Base-by-base conservation (phyloP, 371 early-diverging fungal species). In the Rhizomucor pusillus region DNA sequence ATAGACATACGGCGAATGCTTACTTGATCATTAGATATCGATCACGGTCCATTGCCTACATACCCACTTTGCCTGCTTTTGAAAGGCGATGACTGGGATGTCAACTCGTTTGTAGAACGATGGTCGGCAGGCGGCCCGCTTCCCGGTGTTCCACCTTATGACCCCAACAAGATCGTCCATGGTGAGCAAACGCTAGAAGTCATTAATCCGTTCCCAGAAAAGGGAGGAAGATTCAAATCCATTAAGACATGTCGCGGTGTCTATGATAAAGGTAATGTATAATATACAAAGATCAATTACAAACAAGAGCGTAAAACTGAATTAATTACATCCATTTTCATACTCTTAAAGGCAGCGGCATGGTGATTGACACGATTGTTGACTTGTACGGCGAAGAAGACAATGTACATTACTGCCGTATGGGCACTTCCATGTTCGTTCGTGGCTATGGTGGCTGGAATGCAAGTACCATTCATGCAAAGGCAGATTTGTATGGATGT, bases 131-230 rank as follows among this genome's bases (percentile, higher is more conserved):
- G 68, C 12, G 75, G 73, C 3, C 54, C 57, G n/a, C 49, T 75
- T 16, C 80, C 83, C 20, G 87, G 87, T 20, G 57, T 89, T 41
- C 89, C 89, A n/a, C 63, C 68, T 24, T 81, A 77, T 56, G 84
- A 90, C 51, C 77, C 80, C 37, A 84, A 82, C 69, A 71, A 71
- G 25, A 77, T 90, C 25, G 84, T 90, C 1, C 88, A 90, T 48
- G 90, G 90, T 33, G 90, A 90, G 55, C 88, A 87, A 55, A 66
- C 69, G n/a, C 57, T 82, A 39, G 84, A 88, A 54, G 61, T 85
- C 25, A 50, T 86, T 18, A 62, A 69, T 10, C 83, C 81, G 5
- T 62, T 88, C 35, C 90, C 90, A 23, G 54, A 58, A 1, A 71
- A 77, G 5, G 90, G 87, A 1, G 79, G 74, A 40, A 53, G 60